Evolutionary conservation across 305 asterid genomes (phyloP).

Genomic region (Ruellia speciosa): DNA sequence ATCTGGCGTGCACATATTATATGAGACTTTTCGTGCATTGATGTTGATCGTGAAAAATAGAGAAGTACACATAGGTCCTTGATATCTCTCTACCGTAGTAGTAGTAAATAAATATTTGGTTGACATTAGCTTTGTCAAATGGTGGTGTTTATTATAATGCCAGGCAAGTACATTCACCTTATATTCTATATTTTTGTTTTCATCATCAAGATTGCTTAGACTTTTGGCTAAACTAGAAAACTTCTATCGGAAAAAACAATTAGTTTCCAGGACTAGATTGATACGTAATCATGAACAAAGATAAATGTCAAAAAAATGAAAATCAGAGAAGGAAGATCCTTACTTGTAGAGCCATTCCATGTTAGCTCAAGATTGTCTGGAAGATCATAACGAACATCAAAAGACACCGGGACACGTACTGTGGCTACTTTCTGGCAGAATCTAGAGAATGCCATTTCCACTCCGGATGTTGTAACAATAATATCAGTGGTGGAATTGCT

Average conservation of each 20-base stretch:
- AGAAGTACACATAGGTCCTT: background rate
- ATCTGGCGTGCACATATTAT: no score
- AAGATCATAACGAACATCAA: constrained; percentile 8
- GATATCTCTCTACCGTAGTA: background rate
- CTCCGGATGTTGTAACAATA: constrained; percentile 22
- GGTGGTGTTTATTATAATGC: constrained; percentile 20
- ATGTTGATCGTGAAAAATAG: background rate
- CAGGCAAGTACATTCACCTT: background rate
- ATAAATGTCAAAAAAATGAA: background rate
- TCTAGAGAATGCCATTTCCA: constrained; percentile 18
- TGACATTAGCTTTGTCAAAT: constrained; percentile 21
- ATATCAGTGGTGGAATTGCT: constrained; percentile 37
- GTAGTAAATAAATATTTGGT: background rate
- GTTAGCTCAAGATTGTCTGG: constrained; percentile 23
- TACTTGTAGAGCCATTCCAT: background rate
- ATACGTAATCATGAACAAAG: background rate
- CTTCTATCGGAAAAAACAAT: no score
- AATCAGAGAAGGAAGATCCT: background rate
- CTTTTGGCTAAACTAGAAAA: background rate
- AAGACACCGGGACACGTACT: constrained; percentile 30
- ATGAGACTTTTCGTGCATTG: background rate
- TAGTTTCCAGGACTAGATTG: no score
- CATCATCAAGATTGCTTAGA: background rate
- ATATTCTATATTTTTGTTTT: background rate
- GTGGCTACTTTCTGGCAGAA: constrained; percentile 26